phyloP scores from a whole-genome alignment of 176 grass and related monocot species.

The Zoysia pacifica region DNA sequence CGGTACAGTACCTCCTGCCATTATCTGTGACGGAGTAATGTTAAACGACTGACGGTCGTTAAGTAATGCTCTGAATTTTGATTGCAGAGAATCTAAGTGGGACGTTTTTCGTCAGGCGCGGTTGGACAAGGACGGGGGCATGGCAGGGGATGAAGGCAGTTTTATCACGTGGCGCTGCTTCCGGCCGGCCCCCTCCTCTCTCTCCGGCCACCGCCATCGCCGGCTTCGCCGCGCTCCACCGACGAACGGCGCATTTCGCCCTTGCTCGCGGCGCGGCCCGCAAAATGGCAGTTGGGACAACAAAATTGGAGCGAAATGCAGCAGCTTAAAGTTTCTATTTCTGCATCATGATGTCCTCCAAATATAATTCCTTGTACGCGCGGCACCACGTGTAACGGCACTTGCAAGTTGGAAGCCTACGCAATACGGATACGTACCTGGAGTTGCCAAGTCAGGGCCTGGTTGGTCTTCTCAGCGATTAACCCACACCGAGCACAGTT shows the following conservation, averaged over 20 bases:
- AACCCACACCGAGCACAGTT: no score
- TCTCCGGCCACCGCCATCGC: not conserved
- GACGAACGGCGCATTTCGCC: not conserved
- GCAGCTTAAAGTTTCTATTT: slow-evolving; percentile 33
- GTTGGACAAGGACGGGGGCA: not conserved
- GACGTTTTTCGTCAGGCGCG: not conserved
- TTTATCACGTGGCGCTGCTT: not conserved
- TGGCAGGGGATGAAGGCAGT: no score
- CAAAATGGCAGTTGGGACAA: slow-evolving; percentile 1
- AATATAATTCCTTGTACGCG: not conserved
- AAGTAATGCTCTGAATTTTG: no score
- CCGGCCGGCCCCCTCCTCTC: not conserved
- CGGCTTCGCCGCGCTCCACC: not conserved
- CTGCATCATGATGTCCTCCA: slow-evolving; percentile 39
- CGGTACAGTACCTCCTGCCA: not conserved
- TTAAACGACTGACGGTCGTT: no score
- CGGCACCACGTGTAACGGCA: not conserved
- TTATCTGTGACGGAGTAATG: not conserved
- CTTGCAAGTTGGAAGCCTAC: not conserved
- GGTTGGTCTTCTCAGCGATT: no score
- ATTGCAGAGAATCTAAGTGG: not conserved
- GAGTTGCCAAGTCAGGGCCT: not conserved
- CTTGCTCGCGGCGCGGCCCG: no score
- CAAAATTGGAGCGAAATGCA: not conserved
- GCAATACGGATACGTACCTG: not conserved